Percentiles rank a stretch among this genome's conserved stretches.
These are phyloP conservation scores for Ogataea thermomethanolica DNA, from an alignment of 805 yeast species.

Conservation along the genomic window DNA sequence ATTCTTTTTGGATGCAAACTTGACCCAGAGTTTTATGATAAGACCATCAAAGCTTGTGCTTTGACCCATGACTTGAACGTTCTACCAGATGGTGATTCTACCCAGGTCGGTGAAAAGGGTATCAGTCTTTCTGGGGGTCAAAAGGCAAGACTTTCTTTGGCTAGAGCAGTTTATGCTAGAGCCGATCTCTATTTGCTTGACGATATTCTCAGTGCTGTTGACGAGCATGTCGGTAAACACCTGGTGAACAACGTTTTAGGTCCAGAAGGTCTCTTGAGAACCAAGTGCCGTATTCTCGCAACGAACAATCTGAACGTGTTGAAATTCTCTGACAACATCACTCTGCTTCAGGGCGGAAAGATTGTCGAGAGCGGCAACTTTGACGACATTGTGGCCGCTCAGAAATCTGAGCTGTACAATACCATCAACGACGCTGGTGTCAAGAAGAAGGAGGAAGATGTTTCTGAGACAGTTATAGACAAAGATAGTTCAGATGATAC, in stretches of 20 bases:
- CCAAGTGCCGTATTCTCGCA: conserved; percentile 76
- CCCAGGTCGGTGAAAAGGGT: conserved; percentile 95
- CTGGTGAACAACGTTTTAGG: conserved; percentile 81
- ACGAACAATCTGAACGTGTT: conserved; percentile 85
- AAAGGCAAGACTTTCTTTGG: conserved; percentile 87
- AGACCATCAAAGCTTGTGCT: conserved; percentile 84
- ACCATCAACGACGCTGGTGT: conserved; percentile 64
- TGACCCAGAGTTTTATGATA: conserved; percentile 75
- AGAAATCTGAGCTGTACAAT: conserved; percentile 46
- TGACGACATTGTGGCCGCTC: conserved; percentile 39
- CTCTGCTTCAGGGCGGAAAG: conserved; percentile 67
- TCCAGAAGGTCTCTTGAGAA: conserved; percentile 66
- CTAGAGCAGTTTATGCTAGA: conserved; percentile 90
- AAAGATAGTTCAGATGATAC: conserved; percentile 17
- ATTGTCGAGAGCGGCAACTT: conserved; percentile 65
- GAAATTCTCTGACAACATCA: conserved; percentile 65
- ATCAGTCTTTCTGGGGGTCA: conserved; percentile 94
- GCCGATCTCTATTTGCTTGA: conserved; percentile 86
- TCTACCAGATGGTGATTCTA: conserved; percentile 79
- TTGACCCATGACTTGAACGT: conserved; percentile 68
- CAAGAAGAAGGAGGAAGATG: conserved; percentile 23
- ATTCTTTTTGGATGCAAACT: conserved; percentile 80
- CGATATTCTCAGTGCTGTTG: conserved; percentile 93
- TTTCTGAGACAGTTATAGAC: conserved; percentile 16
- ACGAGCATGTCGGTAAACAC: conserved; percentile 90